Percentiles rank a stretch among this genome's conserved stretches.
Conservation (phyloP, 495 filamentous ascomycete species). For the Aspergillus egyptiacus region DNA sequence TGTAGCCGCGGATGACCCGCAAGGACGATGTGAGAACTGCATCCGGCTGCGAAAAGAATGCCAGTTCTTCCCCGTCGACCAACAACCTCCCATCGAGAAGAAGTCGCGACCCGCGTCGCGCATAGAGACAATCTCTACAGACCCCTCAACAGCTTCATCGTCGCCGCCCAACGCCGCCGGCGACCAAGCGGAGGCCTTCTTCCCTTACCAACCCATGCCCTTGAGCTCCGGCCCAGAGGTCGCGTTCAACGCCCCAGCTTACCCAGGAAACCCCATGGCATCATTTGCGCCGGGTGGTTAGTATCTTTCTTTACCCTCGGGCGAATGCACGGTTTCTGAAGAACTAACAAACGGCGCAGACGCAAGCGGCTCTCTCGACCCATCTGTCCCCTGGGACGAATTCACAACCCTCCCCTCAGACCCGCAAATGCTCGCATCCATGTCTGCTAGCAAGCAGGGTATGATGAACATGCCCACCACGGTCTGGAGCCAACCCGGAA, state of each 20-base stretch:
- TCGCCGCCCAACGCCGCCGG: constrained; percentile 35
- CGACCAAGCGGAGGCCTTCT: constrained; percentile 38
- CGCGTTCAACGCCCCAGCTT: constrained; percentile 27
- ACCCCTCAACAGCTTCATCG: constrained; percentile 39
- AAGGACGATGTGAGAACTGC: constrained; percentile 89
- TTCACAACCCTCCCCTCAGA: constrained; percentile 39
- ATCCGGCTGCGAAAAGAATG: constrained; percentile 96
- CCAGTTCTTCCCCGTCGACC: constrained; percentile 88
- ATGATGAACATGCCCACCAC: constrained; percentile 36
- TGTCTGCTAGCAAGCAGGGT: constrained; percentile 30
- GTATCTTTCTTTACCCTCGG: neutral
- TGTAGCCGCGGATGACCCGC: constrained; percentile 65
- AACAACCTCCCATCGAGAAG: constrained; percentile 59
- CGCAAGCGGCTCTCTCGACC: constrained; percentile 30
- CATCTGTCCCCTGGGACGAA: constrained; percentile 36
- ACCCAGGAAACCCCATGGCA: constrained; percentile 30
- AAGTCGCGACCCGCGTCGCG: constrained; percentile 43
- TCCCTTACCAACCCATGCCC: constrained; percentile 37
- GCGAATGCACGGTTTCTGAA: neutral
- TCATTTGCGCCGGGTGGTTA: constrained; percentile 35
- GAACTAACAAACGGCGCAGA: constrained; percentile 9
- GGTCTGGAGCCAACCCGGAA: constrained; percentile 27
- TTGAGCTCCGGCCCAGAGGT: constrained; percentile 37
- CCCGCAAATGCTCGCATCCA: constrained; percentile 32
- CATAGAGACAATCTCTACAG: constrained; percentile 36